phyloP scores from a whole-genome alignment of 192 early-diverging fungal species.

The Obelidium mucronatum region DNA sequence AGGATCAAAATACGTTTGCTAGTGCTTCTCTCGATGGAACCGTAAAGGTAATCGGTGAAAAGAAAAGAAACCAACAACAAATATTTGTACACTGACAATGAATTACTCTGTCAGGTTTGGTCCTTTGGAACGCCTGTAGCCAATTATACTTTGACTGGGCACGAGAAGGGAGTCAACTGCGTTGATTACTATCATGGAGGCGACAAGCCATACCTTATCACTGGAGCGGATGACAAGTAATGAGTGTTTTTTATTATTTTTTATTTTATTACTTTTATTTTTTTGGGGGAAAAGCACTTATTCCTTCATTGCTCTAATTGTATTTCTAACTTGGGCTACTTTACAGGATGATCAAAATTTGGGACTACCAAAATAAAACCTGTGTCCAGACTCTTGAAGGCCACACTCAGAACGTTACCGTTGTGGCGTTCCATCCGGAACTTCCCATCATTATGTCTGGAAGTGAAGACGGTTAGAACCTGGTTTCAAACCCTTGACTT shows the following conservation, averaged over 20 bases:
- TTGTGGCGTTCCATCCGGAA: slow-evolving; percentile 92
- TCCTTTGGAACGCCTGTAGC: slow-evolving; percentile 90
- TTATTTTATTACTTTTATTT: slow-evolving; percentile 3
- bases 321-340: too few relatives aligned
- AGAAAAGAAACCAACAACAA: too few relatives aligned
- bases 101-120: slow-evolving; percentile 70
- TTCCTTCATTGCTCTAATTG: too few relatives aligned
- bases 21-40: slow-evolving; percentile 95
- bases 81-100: too few relatives aligned
- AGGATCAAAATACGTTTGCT: slow-evolving; percentile 98
- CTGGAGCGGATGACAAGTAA: slow-evolving; percentile 92
- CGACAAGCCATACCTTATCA: slow-evolving; percentile 96
- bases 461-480: slow-evolving; percentile 82
- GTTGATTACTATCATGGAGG: slow-evolving; percentile 98
- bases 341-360: slow-evolving; percentile 88
- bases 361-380: slow-evolving; percentile 99
- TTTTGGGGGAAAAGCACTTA: not conserved
- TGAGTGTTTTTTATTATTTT: slow-evolving; percentile 21
- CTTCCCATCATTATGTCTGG: slow-evolving; percentile 95
- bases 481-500: not conserved
- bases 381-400: slow-evolving; percentile 99
- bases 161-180: slow-evolving; percentile 96
- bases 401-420: slow-evolving; percentile 92
- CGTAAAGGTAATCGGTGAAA: too few relatives aligned
- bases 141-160: slow-evolving; percentile 97